Base-by-base conservation (phyloP, 2,329 filamentous ascomycete species). In the Colletotrichum somersetense region DNA sequence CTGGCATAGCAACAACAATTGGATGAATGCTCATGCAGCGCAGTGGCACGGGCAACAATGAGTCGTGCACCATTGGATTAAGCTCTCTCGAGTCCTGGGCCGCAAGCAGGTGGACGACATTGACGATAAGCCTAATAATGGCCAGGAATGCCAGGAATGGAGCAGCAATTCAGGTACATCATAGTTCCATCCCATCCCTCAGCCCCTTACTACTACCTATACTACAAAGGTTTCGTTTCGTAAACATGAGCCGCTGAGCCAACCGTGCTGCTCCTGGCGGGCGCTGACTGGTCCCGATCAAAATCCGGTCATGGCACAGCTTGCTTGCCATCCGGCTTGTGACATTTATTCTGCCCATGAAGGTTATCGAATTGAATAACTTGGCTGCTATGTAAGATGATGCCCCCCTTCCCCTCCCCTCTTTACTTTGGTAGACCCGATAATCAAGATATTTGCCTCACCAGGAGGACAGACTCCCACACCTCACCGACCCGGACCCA, bases 241-340 rank as follows among this genome's bases (percentile, higher is more conserved):
- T 35, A 44, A 55, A 65, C 69, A 69, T 52, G 48, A 64, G 59
- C 61, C 66, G 48, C 70, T 62, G 55, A 33, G 48, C 66, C 38
- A 61, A 69, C 59, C 70, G 66, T 72, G 66, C 66, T 69, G 53
- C 66, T 59, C 58, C 46, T 65, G 70, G 55, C 46, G 66, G 58
- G 66, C 55, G n/a, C 56, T 55, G 40, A 48, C 44, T 35, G 46
- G 48, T 61, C 26, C 26, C 46, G 46, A 64, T 72, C 44, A 65
- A 72, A 63, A 72, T 59, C 58, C 40, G 23, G 46, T 44, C 42
- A 44, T 35, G 23, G 46, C 59, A 61, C 35, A 23, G 26, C 33
- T 40, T 40, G 26, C 33, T 40, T 30, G 48, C 16, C 40, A 42
- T 30, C 20, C 35, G 50, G 52, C 42, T 62, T 40, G 56, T 70